phyloP scores from a whole-genome alignment of 2,329 filamentous ascomycete species.

The Penicillium aurantiogriseum region DNA sequence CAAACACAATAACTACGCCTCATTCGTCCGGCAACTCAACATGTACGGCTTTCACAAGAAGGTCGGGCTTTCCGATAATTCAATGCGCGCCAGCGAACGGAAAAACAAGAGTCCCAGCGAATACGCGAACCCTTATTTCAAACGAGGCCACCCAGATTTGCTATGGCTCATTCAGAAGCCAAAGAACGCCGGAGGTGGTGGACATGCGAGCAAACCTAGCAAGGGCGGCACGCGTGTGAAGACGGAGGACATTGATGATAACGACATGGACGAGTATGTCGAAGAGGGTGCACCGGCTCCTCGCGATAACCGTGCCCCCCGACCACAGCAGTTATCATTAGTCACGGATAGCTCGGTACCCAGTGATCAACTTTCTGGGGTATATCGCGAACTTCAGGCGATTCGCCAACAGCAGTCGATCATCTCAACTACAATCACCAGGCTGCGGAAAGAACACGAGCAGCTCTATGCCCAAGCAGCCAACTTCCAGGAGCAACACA shows the following conservation, averaged over 20 bases:
- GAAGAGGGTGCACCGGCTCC: slow-evolving; percentile 40
- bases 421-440: slow-evolving; percentile 78
- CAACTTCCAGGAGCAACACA: slow-evolving; percentile 86
- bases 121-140: slow-evolving; percentile 96
- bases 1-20: slow-evolving; percentile 78
- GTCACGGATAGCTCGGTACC: slow-evolving; percentile 48
- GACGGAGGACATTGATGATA: slow-evolving; percentile 62
- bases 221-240: slow-evolving; percentile 42
- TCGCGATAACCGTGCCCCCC: slow-evolving; percentile 34
- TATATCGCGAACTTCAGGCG: slow-evolving; percentile 76
- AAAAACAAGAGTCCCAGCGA: slow-evolving; percentile 98
- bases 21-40: slow-evolving; percentile 70
- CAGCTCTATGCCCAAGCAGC: slow-evolving; percentile 84
- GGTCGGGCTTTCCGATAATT: slow-evolving; percentile 90
- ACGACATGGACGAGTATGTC: slow-evolving; percentile 59
- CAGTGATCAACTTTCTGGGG: slow-evolving; percentile 70
- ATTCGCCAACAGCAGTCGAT: slow-evolving; percentile 82
- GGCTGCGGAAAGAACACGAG: slow-evolving; percentile 80
- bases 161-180: slow-evolving; percentile 97
- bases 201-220: slow-evolving; percentile 53
- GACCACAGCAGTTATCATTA: slow-evolving; percentile 46
- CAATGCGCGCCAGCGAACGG: slow-evolving; percentile 93
- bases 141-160: slow-evolving; percentile 85
- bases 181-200: slow-evolving; percentile 61
- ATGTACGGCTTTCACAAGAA: slow-evolving; percentile 68